These are phyloP conservation scores for Chloranthus sessilifolius DNA, from an alignment of 164 flowering plant genomes.

Conservation along the genomic window DNA sequence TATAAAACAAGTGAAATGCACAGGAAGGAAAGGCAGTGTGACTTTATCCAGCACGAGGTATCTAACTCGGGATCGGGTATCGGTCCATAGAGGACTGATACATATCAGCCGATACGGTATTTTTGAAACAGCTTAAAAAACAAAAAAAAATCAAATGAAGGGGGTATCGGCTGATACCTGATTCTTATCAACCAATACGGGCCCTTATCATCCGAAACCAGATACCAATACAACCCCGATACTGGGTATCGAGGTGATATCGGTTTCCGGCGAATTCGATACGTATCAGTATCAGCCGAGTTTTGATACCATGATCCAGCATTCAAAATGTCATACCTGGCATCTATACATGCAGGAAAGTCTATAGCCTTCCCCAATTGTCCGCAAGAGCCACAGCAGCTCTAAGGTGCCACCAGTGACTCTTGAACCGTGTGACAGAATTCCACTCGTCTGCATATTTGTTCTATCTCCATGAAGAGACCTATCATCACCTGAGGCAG, in stretches of 20 bases:
- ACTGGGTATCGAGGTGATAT: too few relatives aligned
- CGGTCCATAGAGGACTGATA: too few relatives aligned
- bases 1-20: neutral
- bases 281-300: neutral
- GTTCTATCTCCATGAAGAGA: conserved; percentile 47
- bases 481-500: conserved; percentile 41
- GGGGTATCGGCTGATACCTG: neutral
- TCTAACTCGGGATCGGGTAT: too few relatives aligned
- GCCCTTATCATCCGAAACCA: too few relatives aligned
- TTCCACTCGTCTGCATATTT: conserved; percentile 25
- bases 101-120: too few relatives aligned
- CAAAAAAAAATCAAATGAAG: neutral
- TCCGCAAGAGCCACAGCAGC: conserved; percentile 62
- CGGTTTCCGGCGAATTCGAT: too few relatives aligned
- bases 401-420: conserved; percentile 52
- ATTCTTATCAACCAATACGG: too few relatives aligned
- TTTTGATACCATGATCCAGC: too few relatives aligned
- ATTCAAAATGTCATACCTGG: conserved; percentile 50
- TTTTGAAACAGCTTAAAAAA: neutral
- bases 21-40: too few relatives aligned
- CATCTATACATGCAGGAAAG: conserved; percentile 73
- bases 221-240: too few relatives aligned
- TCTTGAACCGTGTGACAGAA: conserved; percentile 28
- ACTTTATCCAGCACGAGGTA: too few relatives aligned
- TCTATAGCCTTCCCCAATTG: conserved; percentile 85